A percentile compares a stretch with the other conserved stretches of the same genome.
These are phyloP conservation scores for Mycena latifolia DNA, from an alignment of 768 basidiomycete species.

Conservation along the genomic window DNA sequence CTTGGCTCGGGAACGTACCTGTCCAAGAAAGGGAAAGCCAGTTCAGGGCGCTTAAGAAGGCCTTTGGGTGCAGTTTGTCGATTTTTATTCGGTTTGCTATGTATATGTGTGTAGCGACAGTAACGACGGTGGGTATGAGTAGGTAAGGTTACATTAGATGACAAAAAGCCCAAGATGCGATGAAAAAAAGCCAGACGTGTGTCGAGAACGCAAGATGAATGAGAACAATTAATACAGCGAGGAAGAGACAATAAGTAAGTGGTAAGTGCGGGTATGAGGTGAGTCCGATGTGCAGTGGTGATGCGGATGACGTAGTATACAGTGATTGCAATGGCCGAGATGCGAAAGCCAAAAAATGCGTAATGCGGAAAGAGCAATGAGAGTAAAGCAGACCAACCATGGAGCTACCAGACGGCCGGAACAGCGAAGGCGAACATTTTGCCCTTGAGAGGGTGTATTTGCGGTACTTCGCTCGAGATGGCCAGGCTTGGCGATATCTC, in stretches of 20 bases:
- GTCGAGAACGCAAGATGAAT: slow-evolving; percentile 13
- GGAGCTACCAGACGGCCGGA: slow-evolving; percentile 69
- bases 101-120: slow-evolving; percentile 14
- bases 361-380: slow-evolving; percentile 37
- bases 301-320: slow-evolving; percentile 28
- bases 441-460: slow-evolving; percentile 61
- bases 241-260: slow-evolving; percentile 25
- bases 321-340: slow-evolving; percentile 17
- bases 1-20: too few species aligned
- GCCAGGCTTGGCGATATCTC: slow-evolving; percentile 55
- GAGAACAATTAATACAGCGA: slow-evolving; percentile 29
- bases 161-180: slow-evolving; percentile 33
- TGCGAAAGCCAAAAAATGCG: slow-evolving; percentile 13
- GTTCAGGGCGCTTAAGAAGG: slow-evolving; percentile 5
- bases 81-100: slow-evolving; percentile 35
- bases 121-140: slow-evolving; percentile 26
- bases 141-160: slow-evolving; percentile 27
- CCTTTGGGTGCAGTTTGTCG: slow-evolving; percentile 5
- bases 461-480: slow-evolving; percentile 45
- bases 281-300: not conserved
- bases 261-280: slow-evolving; percentile 11
- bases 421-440: slow-evolving; percentile 77
- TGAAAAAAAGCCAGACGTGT: slow-evolving; percentile 32
- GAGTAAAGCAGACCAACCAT: slow-evolving; percentile 22
- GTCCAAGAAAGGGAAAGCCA: slow-evolving; percentile 5